Evolutionary conservation across 2,329 filamentous ascomycete species (phyloP), one percentile per base, ranked within the genome.

Genomic region (Calonectria hawksworthii): DNA sequence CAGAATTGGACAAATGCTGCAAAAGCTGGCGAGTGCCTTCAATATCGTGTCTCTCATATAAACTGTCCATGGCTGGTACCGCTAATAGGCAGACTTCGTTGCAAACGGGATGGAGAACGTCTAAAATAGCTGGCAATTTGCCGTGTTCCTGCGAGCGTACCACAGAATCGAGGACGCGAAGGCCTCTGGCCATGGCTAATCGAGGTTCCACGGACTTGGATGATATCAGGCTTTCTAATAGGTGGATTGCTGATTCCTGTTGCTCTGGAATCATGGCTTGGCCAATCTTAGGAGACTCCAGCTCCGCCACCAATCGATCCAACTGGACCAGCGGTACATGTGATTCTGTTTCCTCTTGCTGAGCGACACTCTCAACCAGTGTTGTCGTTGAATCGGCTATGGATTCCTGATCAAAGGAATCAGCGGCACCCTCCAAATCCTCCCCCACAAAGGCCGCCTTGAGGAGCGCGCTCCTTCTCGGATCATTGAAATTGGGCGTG

Each of bases 161-260:
- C 9, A 77, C 68, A 14, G 78, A 71, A 44, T 76, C 77, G 47
- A 85, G 78, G 61, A 86, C 61, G 32, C 77, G 67, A 51, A 80
- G 69, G 18, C 79, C 79, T 66, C 76, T 73, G 51, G 75, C 75
- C 65, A 77, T 67, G 30, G 69, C 66, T 23, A 71, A 36, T 38
- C 73, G 61, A 4, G 75, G 69, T 14, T 73, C 77, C 50, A 77
- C 32, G 3, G 34, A 59, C 14, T 77, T 73, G 41, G 76, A 70
- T 21, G 59, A 73, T 13, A 75, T 71, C 44, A 83, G 28, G 8
- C 26, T 68, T 44, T 76, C 50, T 16, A 84, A 69, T 10, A 80
- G 59, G 9, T 50, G 26, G 28, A 75, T 73, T 14, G 78, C 80
- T 14, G 72, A 76, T 23, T 59, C 69, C 26, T 74, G 72, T 51